Base-by-base conservation (phyloP, 2,329 filamentous ascomycete genomes). In the Pestalotiopsis sp. region DNA sequence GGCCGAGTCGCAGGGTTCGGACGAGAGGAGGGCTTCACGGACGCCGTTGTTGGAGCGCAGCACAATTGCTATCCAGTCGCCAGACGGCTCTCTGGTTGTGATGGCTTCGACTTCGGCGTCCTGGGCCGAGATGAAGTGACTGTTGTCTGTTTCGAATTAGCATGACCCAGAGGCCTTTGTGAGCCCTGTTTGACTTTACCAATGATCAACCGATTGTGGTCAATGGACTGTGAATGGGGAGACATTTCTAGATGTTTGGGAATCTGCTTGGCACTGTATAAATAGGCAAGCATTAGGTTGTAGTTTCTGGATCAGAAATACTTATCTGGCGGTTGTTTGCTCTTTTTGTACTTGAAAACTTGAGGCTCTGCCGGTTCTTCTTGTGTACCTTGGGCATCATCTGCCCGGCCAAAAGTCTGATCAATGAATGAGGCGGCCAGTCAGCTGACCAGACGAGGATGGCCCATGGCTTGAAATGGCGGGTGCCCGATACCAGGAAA, bases 101-200 rank as follows among this genome's bases (percentile, higher is more conserved):
- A 78, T 71, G 9, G 78, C 71, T 25, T 71, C 69, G 61, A 78
- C 68, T 13, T 70, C 68, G 61, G 76, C 77, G 70, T 74, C 71
- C 64, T 72, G 75, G 27, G 56, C 64, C 17, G 74, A 67, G 68
- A 78, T 66, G 67, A 78, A 78, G 62, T 76, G 73, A 71, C 77
- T 78, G 65, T 78, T 78, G 75, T 68, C 69, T 70, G 13, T 3
- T 36, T 38, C n/a, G 13, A 9, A 14, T 20, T 23, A 36, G 23
- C 27, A 57, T 49, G 12, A 39, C 3, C 12, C 36, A 45, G 5
- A n/a, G 45, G 57, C 7, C 9, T 23, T 17, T 25, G 13, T 5
- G n/a, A 62, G 12, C 14, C 49, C 17, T 4, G 25, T 36, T n/a
- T 6, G 23, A 7, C 69, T 73, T 70, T 67, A 72, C 75, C 75